Conservation (phyloP, 805 yeast species). For the Candida wancherniae region DNA sequence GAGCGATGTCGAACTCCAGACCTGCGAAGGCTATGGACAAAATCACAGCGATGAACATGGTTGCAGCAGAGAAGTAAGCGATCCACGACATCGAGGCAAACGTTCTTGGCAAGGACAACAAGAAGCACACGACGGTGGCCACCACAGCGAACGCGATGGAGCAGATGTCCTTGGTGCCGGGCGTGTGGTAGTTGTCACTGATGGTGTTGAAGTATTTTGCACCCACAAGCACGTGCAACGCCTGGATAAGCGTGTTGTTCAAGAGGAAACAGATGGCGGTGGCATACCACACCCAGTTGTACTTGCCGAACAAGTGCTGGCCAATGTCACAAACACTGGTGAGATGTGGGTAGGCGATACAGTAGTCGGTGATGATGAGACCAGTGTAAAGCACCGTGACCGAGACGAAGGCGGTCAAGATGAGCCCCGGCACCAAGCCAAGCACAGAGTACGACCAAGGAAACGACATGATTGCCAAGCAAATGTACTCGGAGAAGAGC, state of each 20-base stretch:
- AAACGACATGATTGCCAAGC: constrained; percentile 60
- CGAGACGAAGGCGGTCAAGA: constrained; percentile 49
- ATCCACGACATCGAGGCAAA: constrained; percentile 47
- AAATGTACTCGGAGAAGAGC: constrained; percentile 55
- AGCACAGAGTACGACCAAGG: constrained; percentile 61
- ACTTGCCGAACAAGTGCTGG: constrained; percentile 49
- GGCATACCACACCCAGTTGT: constrained; percentile 50
- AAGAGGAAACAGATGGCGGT: constrained; percentile 51
- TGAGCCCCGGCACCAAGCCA: constrained; percentile 55
- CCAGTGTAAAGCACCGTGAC: constrained; percentile 53
- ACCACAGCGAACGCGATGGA: constrained; percentile 50
- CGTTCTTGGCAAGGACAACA: constrained; percentile 53
- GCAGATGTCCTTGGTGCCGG: constrained; percentile 27
- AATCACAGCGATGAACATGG: constrained; percentile 55
- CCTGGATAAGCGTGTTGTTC: constrained; percentile 55
- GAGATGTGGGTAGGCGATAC: constrained; percentile 48
- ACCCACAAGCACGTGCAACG: constrained; percentile 56
- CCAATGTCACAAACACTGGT: constrained; percentile 57
- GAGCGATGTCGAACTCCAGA: constrained; percentile 41
- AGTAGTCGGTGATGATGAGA: constrained; percentile 49
- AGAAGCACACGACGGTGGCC: constrained; percentile 44
- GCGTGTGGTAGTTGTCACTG: constrained; percentile 34
- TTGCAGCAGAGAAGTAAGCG: constrained; percentile 50
- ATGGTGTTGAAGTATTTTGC: constrained; percentile 57
- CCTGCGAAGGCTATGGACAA: constrained; percentile 52